Base-by-base conservation (phyloP, 1,284 basidiomycete genomes). In the Cryptococcus hybrid region DNA sequence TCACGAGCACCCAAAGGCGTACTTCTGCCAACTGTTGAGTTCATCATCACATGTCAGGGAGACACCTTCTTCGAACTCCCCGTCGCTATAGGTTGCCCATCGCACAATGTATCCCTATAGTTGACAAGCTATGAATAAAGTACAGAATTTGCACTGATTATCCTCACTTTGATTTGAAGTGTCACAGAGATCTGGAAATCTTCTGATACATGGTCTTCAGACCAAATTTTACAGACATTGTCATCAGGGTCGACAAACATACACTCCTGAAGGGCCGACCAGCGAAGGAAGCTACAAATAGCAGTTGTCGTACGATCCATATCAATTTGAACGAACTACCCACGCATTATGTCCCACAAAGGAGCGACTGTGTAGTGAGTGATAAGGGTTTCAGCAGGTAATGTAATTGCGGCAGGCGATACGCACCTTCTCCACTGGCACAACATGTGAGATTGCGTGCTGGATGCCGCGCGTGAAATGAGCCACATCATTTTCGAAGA, bases 1-100 rank as follows among this genome's bases (percentile, higher is more conserved):
- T 48, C 38, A 69, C 59, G 70, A 88, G 56, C 76, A 63, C 7
- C 89, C 89, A 70, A 88, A 92, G 0, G 88, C 82, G 67, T 92
- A 92, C 70, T 92, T 92, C 64, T 91, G 88, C 90, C 90, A 92
- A 3, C 90, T 77, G 63, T 90, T 90, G 51, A 78, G 52, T 64
- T 79, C 77, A 60, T 79, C 77, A 49, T 76, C 76, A 51, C 65
- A 67, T 5, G 80, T 79, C 8, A 93, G 80, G 0, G 87, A 89
- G n/a, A 93, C 90, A 64, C 90, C 90, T 68, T 93, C 90, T 75
- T 89, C 86, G 80, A 92, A 93, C 0, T 83, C 87, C 40, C 88
- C 84, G 46, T 88, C 83, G 0, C 84, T 86, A 74, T 92, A 92
- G 0, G 87, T 88, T 5, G 89, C 87, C 90, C 89, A 92, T 53